Percentiles rank a stretch among this genome's conserved stretches.
phyloP scores from a whole-genome alignment of 2,329 filamentous ascomycete genomes.

The Monosporascus sp. region DNA sequence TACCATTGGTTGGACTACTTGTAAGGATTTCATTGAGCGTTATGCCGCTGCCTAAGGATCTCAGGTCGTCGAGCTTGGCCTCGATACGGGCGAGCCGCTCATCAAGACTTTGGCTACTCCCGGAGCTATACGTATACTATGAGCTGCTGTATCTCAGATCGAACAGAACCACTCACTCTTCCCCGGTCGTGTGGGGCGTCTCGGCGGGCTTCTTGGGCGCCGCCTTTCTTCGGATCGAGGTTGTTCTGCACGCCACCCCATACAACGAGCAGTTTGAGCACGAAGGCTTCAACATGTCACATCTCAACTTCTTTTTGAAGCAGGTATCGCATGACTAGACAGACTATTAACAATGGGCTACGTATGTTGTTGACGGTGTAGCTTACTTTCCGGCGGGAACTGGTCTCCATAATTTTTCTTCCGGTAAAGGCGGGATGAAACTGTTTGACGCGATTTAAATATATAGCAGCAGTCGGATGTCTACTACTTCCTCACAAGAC shows the following conservation, averaged over 20 bases:
- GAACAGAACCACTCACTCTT: neutral
- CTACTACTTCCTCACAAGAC: too few species aligned
- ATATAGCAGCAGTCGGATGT: too few species aligned
- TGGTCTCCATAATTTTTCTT: slow-evolving; percentile 18
- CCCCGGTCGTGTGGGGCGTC: neutral
- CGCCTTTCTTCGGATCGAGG: slow-evolving; percentile 20
- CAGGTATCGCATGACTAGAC: slow-evolving; percentile 35
- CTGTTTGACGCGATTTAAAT: too few species aligned
- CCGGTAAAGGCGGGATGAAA: too few species aligned
- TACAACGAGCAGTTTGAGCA: slow-evolving; percentile 40
- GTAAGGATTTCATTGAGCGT: neutral
- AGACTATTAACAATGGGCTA: neutral
- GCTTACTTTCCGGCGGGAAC: slow-evolving; percentile 22
- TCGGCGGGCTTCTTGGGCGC: slow-evolving; percentile 6
- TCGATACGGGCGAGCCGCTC: slow-evolving; percentile 23
- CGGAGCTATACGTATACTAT: neutral
- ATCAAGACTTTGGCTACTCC: slow-evolving; percentile 9
- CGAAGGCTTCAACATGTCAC: slow-evolving; percentile 36
- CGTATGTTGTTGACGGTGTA: neutral
- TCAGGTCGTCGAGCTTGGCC: slow-evolving; percentile 18
- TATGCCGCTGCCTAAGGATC: neutral
- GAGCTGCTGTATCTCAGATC: neutral
- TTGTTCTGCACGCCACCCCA: slow-evolving; percentile 32
- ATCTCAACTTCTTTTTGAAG: slow-evolving; percentile 41
- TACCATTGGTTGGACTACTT: neutral